These are phyloP conservation scores for Sarcodon aspratus DNA, from an alignment of 768 basidiomycete species.

Conservation along the genomic window DNA sequence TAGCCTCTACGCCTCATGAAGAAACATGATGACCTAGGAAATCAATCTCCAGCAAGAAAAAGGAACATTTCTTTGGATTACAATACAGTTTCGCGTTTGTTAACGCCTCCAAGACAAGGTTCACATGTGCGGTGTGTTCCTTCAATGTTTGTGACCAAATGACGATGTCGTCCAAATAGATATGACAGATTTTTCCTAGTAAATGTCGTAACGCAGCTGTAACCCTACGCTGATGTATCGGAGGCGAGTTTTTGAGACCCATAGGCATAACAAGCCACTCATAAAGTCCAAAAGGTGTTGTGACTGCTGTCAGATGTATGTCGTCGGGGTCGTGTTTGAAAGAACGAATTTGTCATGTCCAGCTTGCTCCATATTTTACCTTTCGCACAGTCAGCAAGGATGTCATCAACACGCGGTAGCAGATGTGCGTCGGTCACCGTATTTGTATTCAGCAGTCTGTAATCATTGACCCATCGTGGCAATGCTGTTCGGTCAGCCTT, in stretches of 20 bases:
- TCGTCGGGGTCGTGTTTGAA: slow-evolving; percentile 22
- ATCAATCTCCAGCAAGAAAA: slow-evolving; percentile 14
- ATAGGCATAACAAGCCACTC: slow-evolving; percentile 34
- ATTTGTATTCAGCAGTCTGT: slow-evolving; percentile 18
- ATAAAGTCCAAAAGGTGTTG: slow-evolving; percentile 25
- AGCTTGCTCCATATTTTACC: slow-evolving; percentile 24
- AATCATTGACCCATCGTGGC: slow-evolving; percentile 27
- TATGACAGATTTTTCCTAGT: slow-evolving; percentile 30
- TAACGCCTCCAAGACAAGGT: slow-evolving; percentile 9
- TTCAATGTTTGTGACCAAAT: slow-evolving; percentile 27
- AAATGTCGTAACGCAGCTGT: slow-evolving; percentile 17
- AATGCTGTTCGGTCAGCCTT: slow-evolving; percentile 19
- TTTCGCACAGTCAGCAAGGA: slow-evolving; percentile 22
- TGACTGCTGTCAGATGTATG: slow-evolving; percentile 22
- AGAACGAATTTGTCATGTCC: slow-evolving; percentile 31
- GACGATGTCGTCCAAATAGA: slow-evolving; percentile 34
- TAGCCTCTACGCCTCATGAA: slow-evolving; percentile 15
- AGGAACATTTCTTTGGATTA: slow-evolving; percentile 15
- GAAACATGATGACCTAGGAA: slow-evolving; percentile 25
- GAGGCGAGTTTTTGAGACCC: slow-evolving; percentile 21
- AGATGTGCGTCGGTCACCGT: slow-evolving; percentile 18
- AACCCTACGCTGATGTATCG: slow-evolving; percentile 20
- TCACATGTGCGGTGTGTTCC: slow-evolving; percentile 14
- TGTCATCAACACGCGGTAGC: slow-evolving; percentile 19
- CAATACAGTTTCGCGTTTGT: slow-evolving; percentile 13